Evolutionary conservation across 2,329 filamentous ascomycete species (phyloP), one percentile per base, ranked within the genome.

Genomic region (Botrytis deweyae): DNA sequence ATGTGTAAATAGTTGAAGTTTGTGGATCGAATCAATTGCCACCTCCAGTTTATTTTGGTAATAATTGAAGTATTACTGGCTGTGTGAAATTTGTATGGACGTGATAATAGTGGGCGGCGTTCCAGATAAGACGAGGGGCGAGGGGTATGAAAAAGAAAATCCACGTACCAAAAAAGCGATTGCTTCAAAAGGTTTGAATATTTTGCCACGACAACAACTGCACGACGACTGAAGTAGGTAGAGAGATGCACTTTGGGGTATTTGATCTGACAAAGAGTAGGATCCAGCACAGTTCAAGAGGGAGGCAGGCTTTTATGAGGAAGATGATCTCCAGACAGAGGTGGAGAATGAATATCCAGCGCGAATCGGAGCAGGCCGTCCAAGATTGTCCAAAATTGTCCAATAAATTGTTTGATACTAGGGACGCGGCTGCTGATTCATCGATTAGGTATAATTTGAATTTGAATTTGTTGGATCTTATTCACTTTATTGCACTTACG

Each of bases 101-200:
- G 61, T 61, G 40, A 61, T 61, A 49, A 33, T 62, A 62, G 71
- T 61, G 63, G 46, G 61, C 38, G 25, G n/a, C 4, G 29, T 72
- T 67, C 40, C 63, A 69, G 71, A 69, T 72, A 69, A 72, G 71
- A 72, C 6, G 55, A 64, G 63, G 61, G 46, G 38, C 40, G 40
- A 68, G 40, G 59, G 66, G 66, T 25, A 58, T 46, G 36, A 42
- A 58, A 58, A 40, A 49, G 38, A 40, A 49, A 69, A 62, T 72
- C 14, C 29, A 72, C 63, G 44, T 72, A 72, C 63, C 63, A 49
- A 38, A 42, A 62, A 12, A 63, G n/a, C 36, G 38, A 29, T 46
- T 63, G 58, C 25, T 46, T 46, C 33, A 29, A 46, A 64, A 20
- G 29, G 33, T 8, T 63, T 71, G 42, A 33, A 61, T 10, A 7